Evolutionary conservation across 179 eudicot species (phyloP).

Genomic region (Nepenthes alata): DNA sequence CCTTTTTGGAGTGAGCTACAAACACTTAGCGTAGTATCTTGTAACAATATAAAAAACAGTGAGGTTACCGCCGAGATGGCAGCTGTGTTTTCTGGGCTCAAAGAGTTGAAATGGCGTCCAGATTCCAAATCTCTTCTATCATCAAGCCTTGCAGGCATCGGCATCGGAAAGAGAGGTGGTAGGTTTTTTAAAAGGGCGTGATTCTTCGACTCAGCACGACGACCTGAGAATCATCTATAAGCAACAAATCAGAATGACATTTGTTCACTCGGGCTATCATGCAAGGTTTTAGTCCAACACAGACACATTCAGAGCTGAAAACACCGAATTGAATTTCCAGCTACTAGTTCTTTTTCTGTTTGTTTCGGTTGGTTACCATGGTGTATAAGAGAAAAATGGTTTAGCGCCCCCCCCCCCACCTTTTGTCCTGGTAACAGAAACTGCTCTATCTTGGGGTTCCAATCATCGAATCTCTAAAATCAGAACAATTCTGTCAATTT

Average conservation of each 20-base stretch:
- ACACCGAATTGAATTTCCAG: background rate
- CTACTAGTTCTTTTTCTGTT: constrained; percentile 4
- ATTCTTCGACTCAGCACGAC: background rate
- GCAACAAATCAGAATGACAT: background rate
- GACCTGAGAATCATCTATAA: background rate
- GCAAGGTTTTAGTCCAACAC: background rate
- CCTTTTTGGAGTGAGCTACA: constrained; percentile 66
- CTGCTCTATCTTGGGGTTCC: too few relatives aligned
- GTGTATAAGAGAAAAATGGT: constrained; percentile 17
- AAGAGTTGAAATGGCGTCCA: constrained; percentile 86
- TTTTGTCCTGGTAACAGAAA: too few relatives aligned
- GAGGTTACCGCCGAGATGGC: constrained; percentile 70
- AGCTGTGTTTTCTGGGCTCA: constrained; percentile 54
- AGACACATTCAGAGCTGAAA: background rate
- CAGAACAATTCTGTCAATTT: too few relatives aligned
- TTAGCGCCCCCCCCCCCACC: too few relatives aligned
- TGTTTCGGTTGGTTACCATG: constrained; percentile 18
- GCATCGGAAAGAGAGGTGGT: constrained; percentile 72
- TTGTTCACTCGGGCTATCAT: background rate
- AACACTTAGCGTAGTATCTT: constrained; percentile 63
- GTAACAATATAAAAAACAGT: constrained; percentile 74
- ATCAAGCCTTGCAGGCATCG: constrained; percentile 70
- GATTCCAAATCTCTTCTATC: constrained; percentile 62
- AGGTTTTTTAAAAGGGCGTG: constrained; percentile 50
- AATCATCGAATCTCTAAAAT: too few relatives aligned